Evolutionary conservation across 768 basidiomycete genomes (phyloP), one percentile per base, ranked within the genome.

Genomic region (Trametes villosa): DNA sequence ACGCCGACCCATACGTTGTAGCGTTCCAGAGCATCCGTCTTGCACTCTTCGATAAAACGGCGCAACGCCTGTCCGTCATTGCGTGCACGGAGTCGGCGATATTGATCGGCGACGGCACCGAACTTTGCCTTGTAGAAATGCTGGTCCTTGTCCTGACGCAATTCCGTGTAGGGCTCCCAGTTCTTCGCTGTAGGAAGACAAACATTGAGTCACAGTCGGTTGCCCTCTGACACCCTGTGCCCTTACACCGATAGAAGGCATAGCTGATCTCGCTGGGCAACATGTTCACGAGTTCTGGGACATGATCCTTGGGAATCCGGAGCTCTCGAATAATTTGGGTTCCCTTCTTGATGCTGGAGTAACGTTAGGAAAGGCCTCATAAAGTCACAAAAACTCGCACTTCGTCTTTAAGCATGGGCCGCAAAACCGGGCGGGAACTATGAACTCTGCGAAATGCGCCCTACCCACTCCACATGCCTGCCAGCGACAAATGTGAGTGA

Each of bases 401-500:
- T 53, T 52, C 4, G 40, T 18, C 34, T 24, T 53, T 50, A 48
- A 63, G 48, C 61, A 63, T 11, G 27, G 29, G 20, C 42, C 17
- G 34, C 61, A 63, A 24, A 58, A 44, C 27, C 61, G 40, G 4
- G 38, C 41, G 1, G 31, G 27, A 29, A 36, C 22, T 5, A 31
- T 42, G n/a, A 50, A 53, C 24, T 48, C 51, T 8, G 53, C 18
- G 5, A 45, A 40, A 4, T 30, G 6, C 2, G 55, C 41, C 9
- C 31, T 40, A 17, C 18, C 31, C 27, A 34, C 62, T 7, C 57
- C 57, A n/a, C 62, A 63, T 2, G 44, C 45, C 62, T 63, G 24
- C 4, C 12, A 15, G 15, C 17, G 13, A 24, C 1, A 40, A 44
- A 6, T 24, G 7, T 18, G 9, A 4, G 18, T 7, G 18, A 31